Conservation (phyloP, 345 rosid genomes). For the Ceriops tagal region DNA sequence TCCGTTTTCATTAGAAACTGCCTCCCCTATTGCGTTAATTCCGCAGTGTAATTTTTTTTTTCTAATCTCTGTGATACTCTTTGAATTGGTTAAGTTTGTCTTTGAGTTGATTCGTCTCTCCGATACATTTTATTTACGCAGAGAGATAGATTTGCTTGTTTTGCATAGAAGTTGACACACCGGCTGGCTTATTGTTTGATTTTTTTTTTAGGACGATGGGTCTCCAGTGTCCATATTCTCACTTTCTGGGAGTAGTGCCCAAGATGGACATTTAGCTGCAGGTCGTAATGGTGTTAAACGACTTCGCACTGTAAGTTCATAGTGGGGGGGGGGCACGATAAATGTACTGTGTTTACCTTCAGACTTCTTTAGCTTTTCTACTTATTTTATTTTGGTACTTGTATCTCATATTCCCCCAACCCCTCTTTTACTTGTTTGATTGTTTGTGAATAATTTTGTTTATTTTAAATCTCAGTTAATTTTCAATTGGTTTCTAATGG, state of each 20-base stretch:
- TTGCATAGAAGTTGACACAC: no score
- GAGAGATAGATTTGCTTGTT: no score
- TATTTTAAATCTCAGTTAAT: background rate
- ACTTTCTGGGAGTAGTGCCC: conserved; percentile 71
- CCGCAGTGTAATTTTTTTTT: background rate
- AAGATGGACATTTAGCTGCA: conserved; percentile 90
- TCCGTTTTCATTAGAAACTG: no score
- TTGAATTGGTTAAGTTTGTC: no score
- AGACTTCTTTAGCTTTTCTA: no score
- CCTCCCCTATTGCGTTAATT: background rate
- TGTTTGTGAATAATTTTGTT: background rate
- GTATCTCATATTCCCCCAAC: background rate
- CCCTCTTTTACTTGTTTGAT: background rate
- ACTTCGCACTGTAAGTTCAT: conserved; percentile 78
- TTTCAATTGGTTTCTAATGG: background rate
- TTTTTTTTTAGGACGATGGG: conserved; percentile 75
- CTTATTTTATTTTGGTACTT: no score
- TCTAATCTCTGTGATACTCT: no score
- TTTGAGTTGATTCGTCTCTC: no score
- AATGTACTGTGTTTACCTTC: no score
- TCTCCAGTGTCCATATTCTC: conserved; percentile 86
- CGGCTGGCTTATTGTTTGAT: conserved; percentile 4
- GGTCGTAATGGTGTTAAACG: conserved; percentile 98
- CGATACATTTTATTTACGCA: no score
- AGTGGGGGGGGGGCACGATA: background rate